These are phyloP conservation scores for Brasenia schreberi DNA, from an alignment of 164 flowering plant species.

Conservation along the genomic window DNA sequence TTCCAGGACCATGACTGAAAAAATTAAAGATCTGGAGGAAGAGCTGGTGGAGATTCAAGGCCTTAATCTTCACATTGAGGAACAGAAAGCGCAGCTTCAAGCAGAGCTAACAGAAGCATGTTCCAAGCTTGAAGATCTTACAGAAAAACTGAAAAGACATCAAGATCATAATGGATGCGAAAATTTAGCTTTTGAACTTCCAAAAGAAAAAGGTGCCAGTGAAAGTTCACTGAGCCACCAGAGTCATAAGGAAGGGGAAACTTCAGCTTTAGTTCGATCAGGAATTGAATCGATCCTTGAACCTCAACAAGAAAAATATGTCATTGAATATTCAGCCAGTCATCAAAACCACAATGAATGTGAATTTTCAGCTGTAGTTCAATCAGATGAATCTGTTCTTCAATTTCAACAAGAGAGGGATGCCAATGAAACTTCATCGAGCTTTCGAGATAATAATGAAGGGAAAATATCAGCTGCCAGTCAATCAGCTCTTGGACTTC, in stretches of 20 bases:
- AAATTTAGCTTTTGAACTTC: constrained; percentile 1
- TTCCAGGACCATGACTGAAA: constrained; percentile 22
- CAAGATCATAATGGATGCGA: constrained; percentile 9
- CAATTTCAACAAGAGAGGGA: not conserved
- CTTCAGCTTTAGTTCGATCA: not conserved
- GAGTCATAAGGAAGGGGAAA: constrained; percentile 4
- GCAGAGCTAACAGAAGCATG: constrained; percentile 35
- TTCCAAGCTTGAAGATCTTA: constrained; percentile 29
- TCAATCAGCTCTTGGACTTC: not conserved
- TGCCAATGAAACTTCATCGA: not conserved
- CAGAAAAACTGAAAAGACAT: constrained; percentile 24
- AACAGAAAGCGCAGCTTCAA: constrained; percentile 24
- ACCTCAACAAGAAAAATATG: not conserved
- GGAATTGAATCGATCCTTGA: not conserved
- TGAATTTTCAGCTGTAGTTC: not conserved
- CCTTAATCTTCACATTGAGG: constrained; percentile 23
- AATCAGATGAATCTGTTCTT: not conserved
- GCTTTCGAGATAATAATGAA: no score
- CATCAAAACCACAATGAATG: not conserved
- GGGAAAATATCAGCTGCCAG: no score
- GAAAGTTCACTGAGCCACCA: constrained; percentile 9
- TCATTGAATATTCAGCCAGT: not conserved
- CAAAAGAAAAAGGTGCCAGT: not conserved
- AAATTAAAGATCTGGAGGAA: constrained; percentile 36
- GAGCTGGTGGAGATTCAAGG: constrained; percentile 30